phyloP scores from a whole-genome alignment of 352 stramenopile species.

The Pythium rhizo-oryzae region DNA sequence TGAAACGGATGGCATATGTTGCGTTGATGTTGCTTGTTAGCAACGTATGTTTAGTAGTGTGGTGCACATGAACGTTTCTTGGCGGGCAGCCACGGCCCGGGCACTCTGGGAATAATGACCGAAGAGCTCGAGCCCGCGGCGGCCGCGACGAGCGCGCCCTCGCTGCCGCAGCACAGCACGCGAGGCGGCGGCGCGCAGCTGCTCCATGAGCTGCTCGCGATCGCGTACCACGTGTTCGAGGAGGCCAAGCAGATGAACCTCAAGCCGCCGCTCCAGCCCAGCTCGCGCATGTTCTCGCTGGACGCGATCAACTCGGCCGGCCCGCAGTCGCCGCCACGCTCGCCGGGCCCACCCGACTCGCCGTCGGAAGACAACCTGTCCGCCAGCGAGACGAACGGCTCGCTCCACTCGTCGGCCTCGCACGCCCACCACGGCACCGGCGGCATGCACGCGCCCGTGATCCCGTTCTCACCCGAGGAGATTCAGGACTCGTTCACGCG shows the following conservation, averaged over 20 bases:
- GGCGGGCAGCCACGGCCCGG: background rate
- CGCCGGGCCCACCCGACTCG: slow-evolving; percentile 33
- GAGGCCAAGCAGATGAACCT: slow-evolving; percentile 87
- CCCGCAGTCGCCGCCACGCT: slow-evolving; percentile 35
- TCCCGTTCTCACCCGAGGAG: slow-evolving; percentile 78
- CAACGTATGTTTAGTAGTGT: background rate
- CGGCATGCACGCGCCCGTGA: slow-evolving; percentile 47
- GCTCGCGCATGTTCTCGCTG: slow-evolving; percentile 72
- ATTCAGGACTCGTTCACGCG: slow-evolving; percentile 89
- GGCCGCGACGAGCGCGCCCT: background rate
- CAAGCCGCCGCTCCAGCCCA: slow-evolving; percentile 79
- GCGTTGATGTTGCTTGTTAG: no score
- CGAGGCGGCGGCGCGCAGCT: slow-evolving; percentile 49
- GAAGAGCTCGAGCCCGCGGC: slow-evolving; percentile 23
- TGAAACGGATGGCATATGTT: slow-evolving; percentile 22
- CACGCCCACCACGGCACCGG: slow-evolving; percentile 36
- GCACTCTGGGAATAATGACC: slow-evolving; percentile 28
- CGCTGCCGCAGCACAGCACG: slow-evolving; percentile 1
- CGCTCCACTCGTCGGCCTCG: slow-evolving; percentile 31
- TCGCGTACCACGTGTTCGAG: slow-evolving; percentile 78
- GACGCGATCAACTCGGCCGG: slow-evolving; percentile 37
- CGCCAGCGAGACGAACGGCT: slow-evolving; percentile 48
- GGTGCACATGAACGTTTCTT: background rate
- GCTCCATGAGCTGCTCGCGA: slow-evolving; percentile 69
- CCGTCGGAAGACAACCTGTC: slow-evolving; percentile 47